Percentiles rank a stretch among this genome's conserved stretches.
Evolutionary conservation across 1,139 yeast genomes (phyloP).

Genomic region (Suhomyces yuchorum): DNA sequence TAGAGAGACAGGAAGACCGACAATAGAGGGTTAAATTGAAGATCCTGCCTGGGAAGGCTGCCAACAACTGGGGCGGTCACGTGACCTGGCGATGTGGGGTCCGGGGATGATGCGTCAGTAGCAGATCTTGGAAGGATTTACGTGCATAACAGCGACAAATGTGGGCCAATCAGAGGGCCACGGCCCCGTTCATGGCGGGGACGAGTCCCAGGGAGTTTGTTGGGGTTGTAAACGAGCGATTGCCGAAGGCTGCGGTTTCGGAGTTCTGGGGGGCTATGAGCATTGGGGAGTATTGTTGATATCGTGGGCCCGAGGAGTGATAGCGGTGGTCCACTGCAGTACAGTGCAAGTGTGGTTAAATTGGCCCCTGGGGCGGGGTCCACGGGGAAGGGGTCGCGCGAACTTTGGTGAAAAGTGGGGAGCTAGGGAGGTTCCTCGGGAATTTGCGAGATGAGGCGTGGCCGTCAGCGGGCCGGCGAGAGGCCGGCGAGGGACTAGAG

Average conservation of each 20-base stretch:
- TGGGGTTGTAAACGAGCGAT: background rate
- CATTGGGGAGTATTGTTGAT: background rate
- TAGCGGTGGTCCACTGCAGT: too few relatives aligned
- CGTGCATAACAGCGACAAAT: background rate
- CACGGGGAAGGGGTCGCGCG: too few relatives aligned
- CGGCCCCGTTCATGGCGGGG: background rate
- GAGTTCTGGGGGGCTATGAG: background rate
- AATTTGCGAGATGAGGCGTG: too few relatives aligned
- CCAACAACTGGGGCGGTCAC: background rate
- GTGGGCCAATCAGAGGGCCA: background rate
- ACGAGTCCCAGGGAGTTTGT: background rate
- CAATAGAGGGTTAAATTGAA: background rate
- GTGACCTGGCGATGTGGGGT: slow-evolving; percentile 2
- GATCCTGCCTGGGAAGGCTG: background rate
- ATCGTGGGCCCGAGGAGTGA: too few relatives aligned
- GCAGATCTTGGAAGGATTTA: background rate
- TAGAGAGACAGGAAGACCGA: background rate
- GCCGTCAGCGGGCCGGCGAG: too few relatives aligned
- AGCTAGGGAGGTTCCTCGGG: too few relatives aligned
- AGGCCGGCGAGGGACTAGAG: too few relatives aligned
- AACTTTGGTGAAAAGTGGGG: too few relatives aligned
- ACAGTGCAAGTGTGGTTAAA: too few relatives aligned
- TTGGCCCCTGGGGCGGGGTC: too few relatives aligned
- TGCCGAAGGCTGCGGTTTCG: background rate
- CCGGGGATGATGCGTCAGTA: slow-evolving; percentile 3